Evolutionary conservation across 2,329 filamentous ascomycete species (phyloP).

Genomic region (Cadophora sp.): DNA sequence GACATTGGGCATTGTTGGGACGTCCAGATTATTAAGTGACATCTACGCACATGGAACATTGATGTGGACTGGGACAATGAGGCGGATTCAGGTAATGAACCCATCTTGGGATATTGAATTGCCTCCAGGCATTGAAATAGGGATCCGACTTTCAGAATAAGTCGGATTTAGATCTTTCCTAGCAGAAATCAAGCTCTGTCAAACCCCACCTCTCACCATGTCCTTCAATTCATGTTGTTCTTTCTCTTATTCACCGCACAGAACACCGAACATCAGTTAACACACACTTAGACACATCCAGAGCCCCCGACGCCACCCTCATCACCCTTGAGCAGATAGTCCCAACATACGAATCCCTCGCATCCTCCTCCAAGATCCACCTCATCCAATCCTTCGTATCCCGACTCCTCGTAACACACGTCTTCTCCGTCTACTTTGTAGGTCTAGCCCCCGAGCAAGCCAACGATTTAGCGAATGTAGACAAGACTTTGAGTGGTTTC

Average conservation of each 20-base stretch:
- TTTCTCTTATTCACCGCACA: neutral
- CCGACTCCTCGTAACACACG: constrained; percentile 62
- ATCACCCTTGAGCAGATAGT: constrained; percentile 56
- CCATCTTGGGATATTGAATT: neutral
- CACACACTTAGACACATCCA: constrained; percentile 51
- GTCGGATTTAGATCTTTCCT: neutral
- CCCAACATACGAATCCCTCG: constrained; percentile 63
- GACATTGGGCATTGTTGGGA: neutral
- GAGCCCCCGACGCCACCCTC: constrained; percentile 46
- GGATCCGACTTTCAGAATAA: neutral
- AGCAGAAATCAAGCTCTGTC: neutral
- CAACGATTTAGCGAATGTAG: constrained; percentile 50
- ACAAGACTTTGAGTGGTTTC: constrained; percentile 36
- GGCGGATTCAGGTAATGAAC: neutral
- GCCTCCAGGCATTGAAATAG: neutral
- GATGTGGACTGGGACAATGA: neutral
- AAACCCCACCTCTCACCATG: too few relatives aligned
- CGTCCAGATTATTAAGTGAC: neutral
- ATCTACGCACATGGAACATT: too few relatives aligned
- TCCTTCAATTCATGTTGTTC: too few relatives aligned
- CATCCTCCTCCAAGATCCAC: constrained; percentile 62
- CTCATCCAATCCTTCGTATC: constrained; percentile 69
- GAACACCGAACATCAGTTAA: constrained; percentile 19
- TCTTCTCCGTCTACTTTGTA: constrained; percentile 69
- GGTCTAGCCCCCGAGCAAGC: constrained; percentile 64